Evolutionary conservation across 441 rosid genomes (phyloP).

Genomic region (Viola pubescens): DNA sequence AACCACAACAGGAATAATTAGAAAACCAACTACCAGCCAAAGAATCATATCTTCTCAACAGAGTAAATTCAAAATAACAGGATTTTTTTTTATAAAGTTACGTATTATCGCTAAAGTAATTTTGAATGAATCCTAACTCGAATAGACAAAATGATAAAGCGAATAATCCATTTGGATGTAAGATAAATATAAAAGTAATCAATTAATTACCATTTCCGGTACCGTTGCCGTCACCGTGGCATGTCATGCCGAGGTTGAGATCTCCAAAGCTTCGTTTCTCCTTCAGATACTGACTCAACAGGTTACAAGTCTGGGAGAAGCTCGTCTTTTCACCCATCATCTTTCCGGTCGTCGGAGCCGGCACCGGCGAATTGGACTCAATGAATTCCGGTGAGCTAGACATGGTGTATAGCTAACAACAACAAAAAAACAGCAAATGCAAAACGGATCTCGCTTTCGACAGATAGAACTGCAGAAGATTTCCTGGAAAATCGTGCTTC

Average conservation of each 20-base stretch:
- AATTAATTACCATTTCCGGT: constrained; percentile 5
- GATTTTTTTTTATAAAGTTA: too few relatives aligned
- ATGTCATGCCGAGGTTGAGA: constrained; percentile 53
- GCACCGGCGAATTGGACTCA: constrained; percentile 12
- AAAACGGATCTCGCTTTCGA: too few relatives aligned
- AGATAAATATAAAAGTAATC: neutral
- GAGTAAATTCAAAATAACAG: too few relatives aligned
- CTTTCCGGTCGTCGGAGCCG: constrained; percentile 17
- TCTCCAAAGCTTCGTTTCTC: constrained; percentile 68
- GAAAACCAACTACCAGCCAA: too few relatives aligned
- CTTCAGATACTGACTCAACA: constrained; percentile 69
- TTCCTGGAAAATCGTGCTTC: neutral
- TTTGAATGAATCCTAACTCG: too few relatives aligned
- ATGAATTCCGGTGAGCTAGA: constrained; percentile 35
- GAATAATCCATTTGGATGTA: too few relatives aligned
- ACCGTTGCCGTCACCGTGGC: constrained; percentile 35
- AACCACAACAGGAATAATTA: too few relatives aligned
- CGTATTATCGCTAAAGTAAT: too few relatives aligned
- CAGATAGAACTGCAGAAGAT: neutral
- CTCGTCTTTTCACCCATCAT: constrained; percentile 36
- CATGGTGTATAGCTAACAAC: constrained; percentile 26
- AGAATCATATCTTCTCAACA: too few relatives aligned
- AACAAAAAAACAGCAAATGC: neutral
- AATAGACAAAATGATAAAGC: too few relatives aligned
- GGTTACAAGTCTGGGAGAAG: constrained; percentile 55